Base-by-base conservation (phyloP, 257 asterid species). In the Agastache rugosa region DNA sequence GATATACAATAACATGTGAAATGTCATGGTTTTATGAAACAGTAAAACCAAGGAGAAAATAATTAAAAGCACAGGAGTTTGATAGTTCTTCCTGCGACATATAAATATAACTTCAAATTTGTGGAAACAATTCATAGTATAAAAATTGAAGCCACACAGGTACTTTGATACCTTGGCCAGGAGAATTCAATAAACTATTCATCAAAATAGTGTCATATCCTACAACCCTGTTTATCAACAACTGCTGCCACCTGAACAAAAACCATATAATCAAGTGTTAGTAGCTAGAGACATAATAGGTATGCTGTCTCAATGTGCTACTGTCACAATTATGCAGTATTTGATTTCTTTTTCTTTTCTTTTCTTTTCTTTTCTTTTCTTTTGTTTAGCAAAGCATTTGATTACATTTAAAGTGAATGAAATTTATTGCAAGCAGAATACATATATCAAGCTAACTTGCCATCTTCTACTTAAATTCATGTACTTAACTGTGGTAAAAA, bases 161-260 rank as follows among this genome's bases (percentile, higher is more conserved):
- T 71, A 80, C 73, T 79, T 5, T 60, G 66, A 27, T 87, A 95
- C 99, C 99, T 84, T 87, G 90, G 45, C 98, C 98, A 42, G 97
- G 96, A 83, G 90, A 86, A 86, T 84, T 74, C 91, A 95, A 79
- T 87, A 95, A 83, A 85, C 98, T 95, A 81, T 95, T 95, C 96
- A 92, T 95, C 85, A 95, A 76, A 76, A 95, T 95, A 66, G 99
- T 95, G 83, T 95, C 99, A 73, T 95, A 95, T 64, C 99, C 99
- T 31, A 95, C 99, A 71, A 95, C 86, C 81, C 96, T 87, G 88
- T 95, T 95, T 79, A 95, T 95, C 85, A 95, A 79, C 84, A 95
- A 93, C 85, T 95, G 99, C 84, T 95, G 99, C 99, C 99, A 95
- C 86, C 99, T 95, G 86, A 61, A 79, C 68, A 77, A 64, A 70